phyloP scores from a whole-genome alignment of 371 early-diverging fungal species.

The Mortierella sp. region DNA sequence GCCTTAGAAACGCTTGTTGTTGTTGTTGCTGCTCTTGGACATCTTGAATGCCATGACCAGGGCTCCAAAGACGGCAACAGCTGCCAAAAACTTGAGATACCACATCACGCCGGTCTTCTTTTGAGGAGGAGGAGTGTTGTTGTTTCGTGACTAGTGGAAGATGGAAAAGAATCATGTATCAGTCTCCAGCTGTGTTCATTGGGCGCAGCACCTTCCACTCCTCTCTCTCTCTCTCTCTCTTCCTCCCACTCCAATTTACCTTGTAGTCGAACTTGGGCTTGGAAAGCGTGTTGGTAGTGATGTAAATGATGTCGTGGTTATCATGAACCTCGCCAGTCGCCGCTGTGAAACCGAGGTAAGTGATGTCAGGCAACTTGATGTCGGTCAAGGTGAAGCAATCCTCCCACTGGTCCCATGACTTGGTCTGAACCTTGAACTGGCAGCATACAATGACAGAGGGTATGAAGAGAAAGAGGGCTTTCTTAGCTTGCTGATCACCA shows the following conservation, averaged over 20 bases:
- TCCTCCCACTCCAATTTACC: no score
- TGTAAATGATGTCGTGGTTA: constrained; percentile 83
- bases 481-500: background rate
- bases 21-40: constrained; percentile 66
- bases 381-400: constrained; percentile 84
- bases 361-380: constrained; percentile 76
- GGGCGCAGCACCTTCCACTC: no score
- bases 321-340: constrained; percentile 93
- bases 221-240: no score
- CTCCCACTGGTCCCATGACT: constrained; percentile 79
- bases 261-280: constrained; percentile 40
- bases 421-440: constrained; percentile 68
- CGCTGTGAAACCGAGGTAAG: constrained; percentile 92
- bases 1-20: constrained; percentile 75
- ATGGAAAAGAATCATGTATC: no score
- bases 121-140: constrained; percentile 34
- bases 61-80: constrained; percentile 65
- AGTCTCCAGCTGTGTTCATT: no score
- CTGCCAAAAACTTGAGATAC: constrained; percentile 66
- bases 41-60: constrained; percentile 68
- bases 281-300: constrained; percentile 64
- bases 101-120: constrained; percentile 59
- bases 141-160: no score
- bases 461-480: background rate
- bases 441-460: background rate